Base-by-base conservation (phyloP, 2,329 filamentous ascomycete genomes). In the Coniochaeta ligniaria region DNA sequence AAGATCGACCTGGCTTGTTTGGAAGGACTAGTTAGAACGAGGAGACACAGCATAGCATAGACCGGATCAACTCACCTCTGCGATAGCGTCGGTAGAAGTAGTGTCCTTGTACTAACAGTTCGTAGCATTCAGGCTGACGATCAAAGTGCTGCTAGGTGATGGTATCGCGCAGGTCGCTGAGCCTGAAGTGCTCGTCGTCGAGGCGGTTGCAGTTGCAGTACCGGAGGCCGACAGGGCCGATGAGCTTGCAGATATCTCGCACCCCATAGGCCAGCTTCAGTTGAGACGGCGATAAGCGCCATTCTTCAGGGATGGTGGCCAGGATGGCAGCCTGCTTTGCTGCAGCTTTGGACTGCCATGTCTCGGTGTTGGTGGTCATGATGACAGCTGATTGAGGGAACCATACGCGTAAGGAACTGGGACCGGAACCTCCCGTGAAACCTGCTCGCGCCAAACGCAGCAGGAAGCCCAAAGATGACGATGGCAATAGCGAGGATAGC, bases 391-490 rank as follows among this genome's bases (percentile, higher is more conserved):
- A 17, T 14, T 28, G 20, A 31, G 20, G 20, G 41, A 3, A 22
- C 26, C n/a, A 6, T 16, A 2, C 16, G 26, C 2, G 26, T 12
- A 26, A 28, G 20, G 85, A 82, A 43, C 74, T 73, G 59, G 76
- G 66, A 57, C 73, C 67, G 58, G 84, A 76, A 63, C 70, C 64
- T 33, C 68, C 66, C 65, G 72, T 67, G 60, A 83, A 78, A 68
- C 63, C 60, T 5, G 76, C 77, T 11, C 79, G 83, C 52, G 81
- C 80, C 47, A 86, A 86, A 69, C 82, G 87, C 61, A 81, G 90
- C 63, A 91, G 92, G 72, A 77, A 87, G 2, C 91, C 92, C 69
- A 90, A 96, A 59, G 92, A 95, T 52, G 89, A 91, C 3, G 73
- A 73, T 33, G 83, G 82, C 63, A 79, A 80, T 35, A 91, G 86